Evolutionary conservation across 192 early-diverging fungal genomes (phyloP), one percentile per base, ranked within the genome.

Genomic region (Backusella liffmaniae): DNA sequence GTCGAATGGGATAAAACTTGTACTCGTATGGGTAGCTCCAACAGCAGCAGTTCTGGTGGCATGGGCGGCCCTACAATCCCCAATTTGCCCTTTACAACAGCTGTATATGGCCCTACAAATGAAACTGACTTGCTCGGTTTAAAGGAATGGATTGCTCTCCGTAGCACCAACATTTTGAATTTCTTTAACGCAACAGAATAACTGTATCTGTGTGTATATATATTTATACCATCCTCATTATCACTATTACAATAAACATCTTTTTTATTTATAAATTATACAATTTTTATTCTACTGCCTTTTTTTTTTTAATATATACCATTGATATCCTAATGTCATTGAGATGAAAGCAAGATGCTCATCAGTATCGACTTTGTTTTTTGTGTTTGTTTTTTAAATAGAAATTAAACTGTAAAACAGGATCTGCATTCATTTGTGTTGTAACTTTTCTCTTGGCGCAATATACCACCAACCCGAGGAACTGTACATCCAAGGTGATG

Each of bases 1-100:
- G 72, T 73, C 9, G 51, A 32, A 34, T 73, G 72, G 72, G 72
- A 73, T 23, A 37, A 73, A 10, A 18, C 26, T 26, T 32, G 29
- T 21, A 49, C 30, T 59, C 26, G 72, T 0, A 18, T 73, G 12
- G 46, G 49, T 62, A 62, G 9, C 23, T 62, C 56, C 10, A 23
- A 29, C 56, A 62, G 56, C 26, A 26, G 56, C 8, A 21, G n/a
- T 1, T n/a, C 6, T 53, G 21, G 51, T 6, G 49, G 49, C 1
- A 23, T 56, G n/a, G 53, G 23, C 10, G 56, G 56, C 8, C 4
- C 6, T 9, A 10, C 8, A 13, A 62, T 2, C 21, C 15, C 23
- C 10, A 21, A 62, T 4, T 29, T 62, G n/a, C 21, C 56, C 4
- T 62, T 62, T 62, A 62, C 3, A 26, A 62, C 56, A 3, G 56